A percentile compares a stretch with the other conserved stretches of the same genome.
Evolutionary conservation across 1,284 basidiomycete species (phyloP).

Genomic region (Trichosporon inkin): DNA sequence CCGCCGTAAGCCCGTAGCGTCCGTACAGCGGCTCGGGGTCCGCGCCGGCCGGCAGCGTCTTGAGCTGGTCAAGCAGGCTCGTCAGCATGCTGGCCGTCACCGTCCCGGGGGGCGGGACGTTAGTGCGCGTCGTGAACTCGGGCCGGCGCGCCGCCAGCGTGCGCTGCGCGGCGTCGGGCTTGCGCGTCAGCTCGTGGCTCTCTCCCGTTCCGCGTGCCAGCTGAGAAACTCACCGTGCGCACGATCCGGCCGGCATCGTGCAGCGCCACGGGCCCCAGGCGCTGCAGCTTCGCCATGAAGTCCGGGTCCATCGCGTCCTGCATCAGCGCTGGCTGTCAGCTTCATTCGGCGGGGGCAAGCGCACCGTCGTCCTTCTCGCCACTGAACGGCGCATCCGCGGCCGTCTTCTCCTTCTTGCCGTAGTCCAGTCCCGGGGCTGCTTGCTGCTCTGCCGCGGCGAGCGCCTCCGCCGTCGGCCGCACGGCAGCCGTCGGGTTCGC

Average conservation of each 20-base stretch:
- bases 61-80: slow-evolving; percentile 64
- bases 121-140: slow-evolving; percentile 51
- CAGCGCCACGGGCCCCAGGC: slow-evolving; percentile 67
- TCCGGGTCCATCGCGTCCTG: slow-evolving; percentile 69
- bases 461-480: slow-evolving; percentile 14
- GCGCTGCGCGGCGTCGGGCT: slow-evolving; percentile 42
- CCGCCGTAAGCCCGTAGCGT: slow-evolving; percentile 60
- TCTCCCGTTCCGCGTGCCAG: background rate
- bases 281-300: slow-evolving; percentile 65
- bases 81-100: slow-evolving; percentile 60
- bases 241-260: slow-evolving; percentile 58
- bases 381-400: slow-evolving; percentile 26
- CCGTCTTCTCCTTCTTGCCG: background rate
- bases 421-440: slow-evolving; percentile 6
- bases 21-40: slow-evolving; percentile 50
- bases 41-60: slow-evolving; percentile 52
- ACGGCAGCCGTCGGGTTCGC: slow-evolving; percentile 9
- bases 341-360: slow-evolving; percentile 11
- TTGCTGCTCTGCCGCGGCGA: slow-evolving; percentile 10
- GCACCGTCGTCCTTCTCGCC: slow-evolving; percentile 48
- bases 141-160: slow-evolving; percentile 39
- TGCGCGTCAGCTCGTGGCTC: slow-evolving; percentile 18
- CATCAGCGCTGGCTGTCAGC: slow-evolving; percentile 57
- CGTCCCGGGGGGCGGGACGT: slow-evolving; percentile 53
- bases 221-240: slow-evolving; percentile 54